Conservation (phyloP, 176 grass and related monocot species). For the Zizania latifolia region DNA sequence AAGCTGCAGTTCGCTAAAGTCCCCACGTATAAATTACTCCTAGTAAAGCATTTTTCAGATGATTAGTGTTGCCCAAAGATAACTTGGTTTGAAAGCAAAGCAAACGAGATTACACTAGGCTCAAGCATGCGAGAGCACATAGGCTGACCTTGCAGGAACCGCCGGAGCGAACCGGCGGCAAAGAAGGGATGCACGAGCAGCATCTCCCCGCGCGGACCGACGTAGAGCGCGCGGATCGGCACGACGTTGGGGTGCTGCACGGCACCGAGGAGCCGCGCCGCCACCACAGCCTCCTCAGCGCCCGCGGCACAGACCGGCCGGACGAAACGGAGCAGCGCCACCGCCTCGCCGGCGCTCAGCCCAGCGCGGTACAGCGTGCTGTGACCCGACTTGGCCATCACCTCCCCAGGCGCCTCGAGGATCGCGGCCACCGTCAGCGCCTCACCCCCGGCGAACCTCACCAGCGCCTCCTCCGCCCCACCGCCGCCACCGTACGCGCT, state of each 20-base stretch:
- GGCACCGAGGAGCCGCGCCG: constrained; percentile 45
- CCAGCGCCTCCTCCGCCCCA: constrained; percentile 40
- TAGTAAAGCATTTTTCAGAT: constrained; percentile 9
- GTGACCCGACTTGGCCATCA: constrained; percentile 75
- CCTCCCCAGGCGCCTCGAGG: constrained; percentile 90
- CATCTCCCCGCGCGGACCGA: constrained; percentile 84
- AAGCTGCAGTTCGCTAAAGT: neutral
- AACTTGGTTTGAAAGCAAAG: constrained; percentile 30
- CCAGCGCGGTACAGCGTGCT: constrained; percentile 83
- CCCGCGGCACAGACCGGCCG: constrained; percentile 52
- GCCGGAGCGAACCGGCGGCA: constrained; percentile 68
- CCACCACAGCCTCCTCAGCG: constrained; percentile 47
- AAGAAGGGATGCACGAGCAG: constrained; percentile 88
- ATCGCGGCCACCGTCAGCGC: constrained; percentile 63
- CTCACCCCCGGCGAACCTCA: constrained; percentile 77
- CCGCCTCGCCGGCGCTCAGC: constrained; percentile 37
- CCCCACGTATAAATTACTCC: neutral
- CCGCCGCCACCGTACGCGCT: constrained; percentile 20
- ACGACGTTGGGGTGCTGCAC: constrained; percentile 75
- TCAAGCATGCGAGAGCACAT: neutral
- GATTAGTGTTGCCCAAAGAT: constrained; percentile 10
- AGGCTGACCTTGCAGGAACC: constrained; percentile 55
- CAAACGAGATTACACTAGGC: neutral
- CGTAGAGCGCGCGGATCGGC: constrained; percentile 71
- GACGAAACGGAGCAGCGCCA: constrained; percentile 73